Evolutionary conservation across 345 rosid genomes (phyloP), one percentile per base, ranked within the genome.

Genomic region (Gossypium herbaceum): DNA sequence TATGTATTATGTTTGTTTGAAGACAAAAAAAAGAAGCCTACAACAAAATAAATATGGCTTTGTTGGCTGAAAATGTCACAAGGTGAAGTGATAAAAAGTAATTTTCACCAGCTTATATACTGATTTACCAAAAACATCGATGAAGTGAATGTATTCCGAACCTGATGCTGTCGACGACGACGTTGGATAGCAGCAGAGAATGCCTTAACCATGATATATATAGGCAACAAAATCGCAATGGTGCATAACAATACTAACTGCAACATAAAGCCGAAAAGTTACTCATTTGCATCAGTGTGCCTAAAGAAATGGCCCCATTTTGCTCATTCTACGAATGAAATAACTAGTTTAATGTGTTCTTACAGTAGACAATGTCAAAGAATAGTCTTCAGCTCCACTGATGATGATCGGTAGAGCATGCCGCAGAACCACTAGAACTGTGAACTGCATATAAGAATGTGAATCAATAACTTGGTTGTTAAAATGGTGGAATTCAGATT

Each of bases 391-490:
- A 11, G 77, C 80, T 75, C 87, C 93, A 62, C 81, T 84, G 34
- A 85, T 56, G 22, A 92, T 50, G 60, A 91, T 63, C 2, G 98
- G 94, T 68, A 94, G 88, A 68, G 89, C 84, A 71, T 87, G 89
- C 72, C 94, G 90, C 66, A 91, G 76, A 68, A 94, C 87, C 56
- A 94, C 80, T 68, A 94, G 89, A 73, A 86, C 72, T 75, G 88
- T 81, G 71, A 94, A 91, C 98, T 94, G 84, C 81, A 81, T 56
- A 82, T 17, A 43, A 61, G 44, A 5, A 81, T 34, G 54, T 47
- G 52, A 70, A 59, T 2, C 9, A 67, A 45, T 24, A 58, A 58
- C 41, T 34, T 34, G 7, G 41, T 34, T 34, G 41, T 34, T 34
- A 34, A 34, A 34, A 34, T 34, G 41, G 7, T 34, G 41, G 41